Conservation (phyloP, 2,329 filamentous ascomycete species). For the Fusarium sarcochroum region DNA sequence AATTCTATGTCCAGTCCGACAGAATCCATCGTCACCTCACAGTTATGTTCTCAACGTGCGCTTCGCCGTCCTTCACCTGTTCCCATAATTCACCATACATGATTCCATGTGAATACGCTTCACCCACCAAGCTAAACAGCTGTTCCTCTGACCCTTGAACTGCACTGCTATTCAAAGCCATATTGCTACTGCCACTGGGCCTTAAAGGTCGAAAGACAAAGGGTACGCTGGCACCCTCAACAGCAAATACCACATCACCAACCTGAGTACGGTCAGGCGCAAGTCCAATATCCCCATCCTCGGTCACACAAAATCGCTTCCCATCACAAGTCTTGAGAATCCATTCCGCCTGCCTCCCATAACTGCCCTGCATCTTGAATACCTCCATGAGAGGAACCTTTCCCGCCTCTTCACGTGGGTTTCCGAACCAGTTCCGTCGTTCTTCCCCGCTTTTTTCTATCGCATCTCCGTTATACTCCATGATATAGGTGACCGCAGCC, state of each 20-base stretch:
- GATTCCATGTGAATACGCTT: background rate
- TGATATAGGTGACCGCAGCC: background rate
- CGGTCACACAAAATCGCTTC: background rate
- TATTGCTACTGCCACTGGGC: too few relatives aligned
- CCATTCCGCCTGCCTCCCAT: background rate
- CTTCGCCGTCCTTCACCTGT: background rate
- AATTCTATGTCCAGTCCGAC: too few relatives aligned
- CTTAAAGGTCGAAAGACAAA: background rate
- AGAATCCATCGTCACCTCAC: background rate
- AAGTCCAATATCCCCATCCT: background rate
- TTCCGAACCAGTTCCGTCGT: background rate
- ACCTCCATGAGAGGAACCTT: background rate
- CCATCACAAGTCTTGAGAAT: background rate
- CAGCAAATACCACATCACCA: background rate
- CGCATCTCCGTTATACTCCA: background rate
- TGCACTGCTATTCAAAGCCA: too few relatives aligned
- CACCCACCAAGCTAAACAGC: background rate
- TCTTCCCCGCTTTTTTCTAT: accelerated
- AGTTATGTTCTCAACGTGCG: background rate
- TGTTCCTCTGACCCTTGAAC: too few relatives aligned
- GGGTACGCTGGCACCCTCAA: background rate
- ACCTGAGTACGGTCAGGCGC: background rate
- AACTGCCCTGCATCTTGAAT: background rate
- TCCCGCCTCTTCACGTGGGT: background rate
- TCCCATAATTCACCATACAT: background rate